Percentiles rank a stretch among this genome's conserved stretches.
Evolutionary conservation across 208 protist species (phyloP).

Genomic region (Acanthamoeba lenticulata): DNA sequence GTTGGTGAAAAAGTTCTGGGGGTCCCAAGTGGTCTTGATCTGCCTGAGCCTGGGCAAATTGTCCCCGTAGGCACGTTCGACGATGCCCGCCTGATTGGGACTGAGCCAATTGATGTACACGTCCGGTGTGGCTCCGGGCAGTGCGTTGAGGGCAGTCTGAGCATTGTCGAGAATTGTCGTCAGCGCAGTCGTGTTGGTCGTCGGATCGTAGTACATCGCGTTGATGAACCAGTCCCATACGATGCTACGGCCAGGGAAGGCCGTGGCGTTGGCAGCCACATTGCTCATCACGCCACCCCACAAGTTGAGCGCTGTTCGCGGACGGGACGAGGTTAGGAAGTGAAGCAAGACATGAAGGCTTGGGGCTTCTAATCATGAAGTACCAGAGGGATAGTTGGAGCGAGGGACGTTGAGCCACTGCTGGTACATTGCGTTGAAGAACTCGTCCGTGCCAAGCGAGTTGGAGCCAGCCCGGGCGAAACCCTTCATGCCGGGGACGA

Average conservation of each 20-base stretch:
- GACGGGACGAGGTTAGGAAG: no score
- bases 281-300: neutral
- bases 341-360: no score
- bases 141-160: neutral
- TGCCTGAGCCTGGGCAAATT: neutral
- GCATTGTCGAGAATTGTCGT: neutral
- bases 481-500: neutral
- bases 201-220: neutral
- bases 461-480: neutral
- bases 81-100: neutral
- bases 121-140: neutral
- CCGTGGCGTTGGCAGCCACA: neutral
- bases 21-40: conserved; percentile 63
- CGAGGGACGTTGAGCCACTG: neutral
- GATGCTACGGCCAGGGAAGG: neutral
- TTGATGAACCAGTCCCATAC: neutral
- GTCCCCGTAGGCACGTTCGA: neutral
- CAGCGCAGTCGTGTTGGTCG: neutral
- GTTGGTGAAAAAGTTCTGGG: conserved; percentile 33
- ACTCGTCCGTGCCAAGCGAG: neutral
- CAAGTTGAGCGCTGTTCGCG: neutral
- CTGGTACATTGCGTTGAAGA: neutral
- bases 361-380: neutral
- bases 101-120: conserved; percentile 55
- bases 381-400: neutral